Evolutionary conservation across 768 basidiomycete genomes (phyloP).

Genomic region (Mrakia blollopis): DNA sequence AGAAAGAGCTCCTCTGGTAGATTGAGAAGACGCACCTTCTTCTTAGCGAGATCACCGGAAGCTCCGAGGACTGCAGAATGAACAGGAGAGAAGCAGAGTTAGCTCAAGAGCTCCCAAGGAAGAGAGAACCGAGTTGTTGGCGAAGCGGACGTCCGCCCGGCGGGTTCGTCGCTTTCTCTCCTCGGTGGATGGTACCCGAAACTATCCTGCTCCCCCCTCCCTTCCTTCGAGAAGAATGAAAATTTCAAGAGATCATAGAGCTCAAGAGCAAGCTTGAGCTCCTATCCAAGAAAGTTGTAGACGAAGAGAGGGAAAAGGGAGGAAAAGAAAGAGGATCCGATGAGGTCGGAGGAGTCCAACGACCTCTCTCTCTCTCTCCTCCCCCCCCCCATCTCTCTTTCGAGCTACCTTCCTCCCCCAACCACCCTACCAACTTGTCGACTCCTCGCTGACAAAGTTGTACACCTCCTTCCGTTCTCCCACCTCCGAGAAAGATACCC

Average conservation of each 20-base stretch:
- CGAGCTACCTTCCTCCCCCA: neutral
- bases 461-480: no score
- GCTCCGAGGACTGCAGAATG: slow-evolving; percentile 68
- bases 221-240: no score
- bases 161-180: no score
- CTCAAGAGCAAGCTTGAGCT: neutral
- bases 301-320: neutral
- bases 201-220: neutral
- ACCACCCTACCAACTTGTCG: neutral
- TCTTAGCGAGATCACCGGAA: slow-evolving; percentile 96
- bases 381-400: neutral
- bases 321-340: neutral
- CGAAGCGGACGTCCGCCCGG: slow-evolving; percentile 9
- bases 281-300: neutral
- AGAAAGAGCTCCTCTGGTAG: neutral
- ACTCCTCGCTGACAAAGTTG: no score
- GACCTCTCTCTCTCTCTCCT: neutral
- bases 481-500: no score
- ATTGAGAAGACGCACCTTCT: slow-evolving; percentile 60
- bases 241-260: neutral
- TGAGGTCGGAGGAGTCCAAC: neutral
- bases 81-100: neutral
- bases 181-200: neutral
- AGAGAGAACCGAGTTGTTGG: neutral
- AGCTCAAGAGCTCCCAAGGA: neutral